Evolutionary conservation across 129 eudicot species (phyloP), one percentile per base, ranked within the genome.

Genomic region (Pseudognaphalium luteoalbum): DNA sequence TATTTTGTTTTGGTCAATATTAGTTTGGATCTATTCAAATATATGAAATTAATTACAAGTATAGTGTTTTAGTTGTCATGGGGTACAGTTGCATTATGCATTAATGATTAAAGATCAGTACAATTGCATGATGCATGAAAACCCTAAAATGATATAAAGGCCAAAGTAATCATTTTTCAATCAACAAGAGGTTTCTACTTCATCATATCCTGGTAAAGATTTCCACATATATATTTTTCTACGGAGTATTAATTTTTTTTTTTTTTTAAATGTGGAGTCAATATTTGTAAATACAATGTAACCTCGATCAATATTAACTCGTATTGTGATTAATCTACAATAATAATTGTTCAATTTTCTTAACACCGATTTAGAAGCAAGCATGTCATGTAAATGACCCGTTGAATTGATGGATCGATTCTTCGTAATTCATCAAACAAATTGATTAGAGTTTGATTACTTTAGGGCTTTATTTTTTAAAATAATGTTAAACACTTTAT

Each of bases 91-190:
- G 76, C 56, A 78, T 78, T 77, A 44, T 78, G 72, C 57, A 51
- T 71, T 78, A 70, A 71, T 70, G 70, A 72, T 71, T 71, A 57
- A 33, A 61, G 63, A 44, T n/a, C 42, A 14, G 82, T 78, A 71
- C 77, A 78, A 44, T 44, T 50, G 71, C 77, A 47, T 59, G 81
- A 78, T 71, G 77, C 77, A 70, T 70, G 62, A 60, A 78, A 35
- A 78, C 77, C 80, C 77, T 71, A 78, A 61, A 58, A 32, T 30
- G 72, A 12, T 69, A 69, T 78, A 62, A 37, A 78, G 35, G 58
- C 32, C 71, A 70, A 71, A 32, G 10, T 72, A 61, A 78, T 78
- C 66, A 70, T 60, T 78, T 61, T 62, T 71, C 77, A 78, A 78
- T 78, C 72, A 78, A 78, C 72, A 56, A 56, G 58, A 56, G 39